These are phyloP conservation scores for Picea glauca DNA, from an alignment of 75 land plant genomes.

Conservation along the genomic window DNA sequence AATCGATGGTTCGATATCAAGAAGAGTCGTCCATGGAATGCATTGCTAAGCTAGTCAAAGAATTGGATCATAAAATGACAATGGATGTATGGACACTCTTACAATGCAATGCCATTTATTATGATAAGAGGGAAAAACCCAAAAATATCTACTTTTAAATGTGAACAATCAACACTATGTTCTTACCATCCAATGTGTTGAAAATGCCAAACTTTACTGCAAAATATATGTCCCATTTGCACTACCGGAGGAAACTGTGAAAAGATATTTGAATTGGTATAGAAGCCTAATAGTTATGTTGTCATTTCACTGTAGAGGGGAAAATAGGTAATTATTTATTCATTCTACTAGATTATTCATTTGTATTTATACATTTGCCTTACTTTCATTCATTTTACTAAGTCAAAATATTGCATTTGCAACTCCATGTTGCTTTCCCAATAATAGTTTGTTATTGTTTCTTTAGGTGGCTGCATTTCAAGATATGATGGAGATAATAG, in stretches of 20 bases:
- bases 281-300: conserved; percentile 74
- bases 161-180: no score
- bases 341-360: not conserved
- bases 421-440: not conserved
- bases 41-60: conserved; percentile 31
- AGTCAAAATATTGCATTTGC: not conserved
- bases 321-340: conserved; percentile 62
- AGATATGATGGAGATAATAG: no score
- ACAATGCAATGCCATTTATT: no score
- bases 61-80: conserved; percentile 70
- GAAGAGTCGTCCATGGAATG: conserved; percentile 72
- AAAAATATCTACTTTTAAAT: no score
- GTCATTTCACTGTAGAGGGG: conserved; percentile 99
- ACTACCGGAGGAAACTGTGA: conserved; percentile 95
- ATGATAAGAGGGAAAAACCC: no score
- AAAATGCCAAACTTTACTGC: conserved; percentile 90
- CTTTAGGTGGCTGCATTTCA: conserved; percentile 94
- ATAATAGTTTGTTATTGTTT: conserved; percentile 8
- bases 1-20: conserved; percentile 45
- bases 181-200: conserved; percentile 27
- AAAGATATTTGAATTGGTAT: conserved; percentile 49
- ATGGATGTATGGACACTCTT: conserved; percentile 39
- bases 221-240: conserved; percentile 87
- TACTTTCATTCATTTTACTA: not conserved
- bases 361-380: not conserved